Base-by-base conservation (phyloP, 768 basidiomycete species). In the Phlebiopsis gigantea region DNA sequence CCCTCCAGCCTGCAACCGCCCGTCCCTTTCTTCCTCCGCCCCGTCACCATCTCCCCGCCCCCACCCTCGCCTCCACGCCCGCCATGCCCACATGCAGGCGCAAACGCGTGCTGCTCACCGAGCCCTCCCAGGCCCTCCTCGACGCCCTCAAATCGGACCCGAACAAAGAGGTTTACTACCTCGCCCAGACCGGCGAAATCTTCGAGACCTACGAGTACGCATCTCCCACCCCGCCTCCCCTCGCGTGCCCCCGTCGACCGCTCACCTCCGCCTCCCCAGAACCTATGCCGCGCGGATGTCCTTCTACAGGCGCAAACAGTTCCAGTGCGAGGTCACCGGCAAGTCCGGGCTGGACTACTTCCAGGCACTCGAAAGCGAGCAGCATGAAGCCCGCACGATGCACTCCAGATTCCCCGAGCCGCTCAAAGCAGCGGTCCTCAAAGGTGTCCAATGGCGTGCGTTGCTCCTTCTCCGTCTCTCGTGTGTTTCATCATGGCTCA, bases 321-420 rank as follows among this genome's bases (percentile, higher is more conserved):
- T 98, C 73, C 93, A 96, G 68, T 98, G 96, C 70, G 96, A 98
- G 75, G 92, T 95, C 66, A 93, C 92, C 30, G 93, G 95, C 72
- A 96, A 93, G 76, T 88, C 90, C 62, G 86, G 87, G 54, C 80
- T 98, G 53, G 89, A 92, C 76, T 99, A 93, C 74, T 97, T 95
- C 71, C 85, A 93, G 66, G 97, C 97, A 22, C 78, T 95, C 45
- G 86, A 92, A 64, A 94, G 91, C 57, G 97, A 99, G 72, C 84
- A 81, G 58, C 84, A 86, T 63, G 97, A 98, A 73, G 90, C 90
- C 29, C 80, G 87, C 56, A 90, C 88, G 26, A 80, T 98, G 71
- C 93, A 98, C 69, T 81, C 88, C 44, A 81, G 92, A 65, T 98
- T 99, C 73, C 92, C 96, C 15, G 88, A 93, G 68, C 85, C 86